Conservation (phyloP, 1,139 yeast species). For the Trichomonascaceae sp. region DNA sequence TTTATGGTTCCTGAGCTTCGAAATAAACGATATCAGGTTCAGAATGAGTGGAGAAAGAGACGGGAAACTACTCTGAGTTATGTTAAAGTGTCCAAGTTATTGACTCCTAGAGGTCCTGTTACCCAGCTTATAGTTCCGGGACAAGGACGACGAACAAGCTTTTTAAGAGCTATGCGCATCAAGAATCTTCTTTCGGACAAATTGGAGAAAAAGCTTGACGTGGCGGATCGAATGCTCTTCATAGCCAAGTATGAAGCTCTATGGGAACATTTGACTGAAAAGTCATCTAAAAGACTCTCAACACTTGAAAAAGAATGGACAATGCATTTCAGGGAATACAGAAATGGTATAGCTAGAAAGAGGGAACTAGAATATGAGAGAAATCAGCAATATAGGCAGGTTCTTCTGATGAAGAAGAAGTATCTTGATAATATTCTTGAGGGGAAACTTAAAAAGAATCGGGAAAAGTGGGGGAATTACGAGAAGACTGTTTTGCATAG, state of each 20-base stretch:
- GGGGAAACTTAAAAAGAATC: not conserved
- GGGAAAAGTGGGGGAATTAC: not conserved
- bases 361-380: slow-evolving; percentile 2
- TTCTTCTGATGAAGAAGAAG: slow-evolving; percentile 1
- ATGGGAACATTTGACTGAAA: slow-evolving; percentile 5
- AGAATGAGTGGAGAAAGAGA: slow-evolving; percentile 6
- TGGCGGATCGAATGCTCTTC: not conserved
- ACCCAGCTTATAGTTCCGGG: slow-evolving; percentile 17
- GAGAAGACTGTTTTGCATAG: not conserved
- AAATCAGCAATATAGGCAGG: not conserved
- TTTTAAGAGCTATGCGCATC: slow-evolving; percentile 4
- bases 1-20: slow-evolving; percentile 19
- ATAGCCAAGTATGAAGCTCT: slow-evolving; percentile 7
- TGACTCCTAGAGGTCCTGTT: slow-evolving; percentile 17
- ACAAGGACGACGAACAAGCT: slow-evolving; percentile 8
- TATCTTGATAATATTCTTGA: slow-evolving; percentile 6
- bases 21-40: slow-evolving; percentile 4
- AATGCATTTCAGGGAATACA: not conserved
- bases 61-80: slow-evolving; percentile 12
- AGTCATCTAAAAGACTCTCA: not conserved
- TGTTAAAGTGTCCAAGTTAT: slow-evolving; percentile 10
- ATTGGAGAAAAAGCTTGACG: not conserved
- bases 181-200: slow-evolving; percentile 7
- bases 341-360: not conserved
- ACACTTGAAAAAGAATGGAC: slow-evolving; percentile 3